Conservation (phyloP, 331 rosid genomes). For the Arachis monticola region DNA sequence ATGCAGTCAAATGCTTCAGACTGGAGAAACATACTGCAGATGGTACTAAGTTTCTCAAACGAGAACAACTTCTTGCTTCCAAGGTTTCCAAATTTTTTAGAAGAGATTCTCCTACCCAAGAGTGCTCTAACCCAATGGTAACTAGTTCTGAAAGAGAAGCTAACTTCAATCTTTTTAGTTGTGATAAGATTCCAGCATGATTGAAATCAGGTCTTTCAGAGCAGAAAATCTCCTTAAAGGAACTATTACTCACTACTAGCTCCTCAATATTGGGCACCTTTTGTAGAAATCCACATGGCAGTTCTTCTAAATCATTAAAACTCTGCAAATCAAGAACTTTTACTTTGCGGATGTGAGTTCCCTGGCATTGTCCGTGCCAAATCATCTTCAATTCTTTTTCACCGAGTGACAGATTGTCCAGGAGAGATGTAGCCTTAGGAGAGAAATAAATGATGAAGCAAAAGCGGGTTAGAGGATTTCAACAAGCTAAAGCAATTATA, state of each 20-base stretch:
- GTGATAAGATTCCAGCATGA: not conserved
- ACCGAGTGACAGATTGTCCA: not conserved
- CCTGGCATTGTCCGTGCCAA: not conserved
- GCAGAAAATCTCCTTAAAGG: conserved; percentile 14
- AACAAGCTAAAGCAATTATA: not conserved
- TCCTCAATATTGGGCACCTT: not conserved
- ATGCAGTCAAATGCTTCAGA: not conserved
- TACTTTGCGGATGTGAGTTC: not conserved
- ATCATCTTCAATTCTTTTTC: not conserved
- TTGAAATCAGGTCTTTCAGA: not conserved
- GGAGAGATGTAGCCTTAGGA: conserved; percentile 1
- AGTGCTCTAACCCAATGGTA: conserved; percentile 20
- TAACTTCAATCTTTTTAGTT: not conserved
- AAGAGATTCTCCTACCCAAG: not conserved
- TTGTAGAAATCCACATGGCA: not conserved
- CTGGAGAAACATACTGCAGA: not conserved
- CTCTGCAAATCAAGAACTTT: not conserved
- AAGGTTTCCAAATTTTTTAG: not conserved
- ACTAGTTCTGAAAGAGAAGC: not conserved
- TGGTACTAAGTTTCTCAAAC: not conserved
- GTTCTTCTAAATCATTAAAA: not conserved
- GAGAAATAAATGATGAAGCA: not conserved
- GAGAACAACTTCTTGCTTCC: not conserved
- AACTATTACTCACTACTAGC: not conserved
- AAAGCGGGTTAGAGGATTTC: not conserved